Evolutionary conservation across 2,329 filamentous ascomycete species (phyloP), one percentile per base, ranked within the genome.

Genomic region (Colletotrichum godetiae): DNA sequence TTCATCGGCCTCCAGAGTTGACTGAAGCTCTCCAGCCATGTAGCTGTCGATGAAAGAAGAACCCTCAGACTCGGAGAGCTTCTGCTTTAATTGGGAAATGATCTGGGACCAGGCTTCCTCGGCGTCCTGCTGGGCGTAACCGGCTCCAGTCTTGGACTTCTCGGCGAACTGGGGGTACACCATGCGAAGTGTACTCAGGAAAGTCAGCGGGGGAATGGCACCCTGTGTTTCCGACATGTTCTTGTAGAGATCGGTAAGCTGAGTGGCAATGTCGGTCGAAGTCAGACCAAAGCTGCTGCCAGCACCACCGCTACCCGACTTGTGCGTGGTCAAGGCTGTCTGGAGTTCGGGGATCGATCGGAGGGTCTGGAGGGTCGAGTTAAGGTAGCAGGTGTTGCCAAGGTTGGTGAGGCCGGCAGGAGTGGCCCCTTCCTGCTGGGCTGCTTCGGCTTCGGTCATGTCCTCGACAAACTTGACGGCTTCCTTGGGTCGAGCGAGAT

Each of bases 101-200:
- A 99, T 97, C 81, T 98, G 96, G 24, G 96, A 97, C 95, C 96
- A 99, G 59, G 96, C 97, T 83, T 99, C 97, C 83, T 99, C 97
- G 1, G 97, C 97, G 85, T 99, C 97, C 84, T 99, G 97, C 84
- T 99, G 97, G n/a, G 97, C 95, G 80, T 93, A 98, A 7, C 94
- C 95, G 71, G 92, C 88, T 27, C 94, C 94, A 37, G 92, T 92
- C 81, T 94, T 95, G 68, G 95, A 91, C 79, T 91, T 93, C 84
- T 99, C 95, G 12, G 95, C 95, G 80, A 99, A 99, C 80, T 98
- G 97, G 11, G 97, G 97, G 80, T 94, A 98, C 0, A 92, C 89
- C 33, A 87, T 88, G 74, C 96, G 92, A 19, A 99, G 88, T 4
- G 95, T 90, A 77, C 91, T 92, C 73, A 99, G 87, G 78, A 99